Base-by-base conservation (phyloP, 2,329 filamentous ascomycete species). In the Arthrinium phaeospermum region DNA sequence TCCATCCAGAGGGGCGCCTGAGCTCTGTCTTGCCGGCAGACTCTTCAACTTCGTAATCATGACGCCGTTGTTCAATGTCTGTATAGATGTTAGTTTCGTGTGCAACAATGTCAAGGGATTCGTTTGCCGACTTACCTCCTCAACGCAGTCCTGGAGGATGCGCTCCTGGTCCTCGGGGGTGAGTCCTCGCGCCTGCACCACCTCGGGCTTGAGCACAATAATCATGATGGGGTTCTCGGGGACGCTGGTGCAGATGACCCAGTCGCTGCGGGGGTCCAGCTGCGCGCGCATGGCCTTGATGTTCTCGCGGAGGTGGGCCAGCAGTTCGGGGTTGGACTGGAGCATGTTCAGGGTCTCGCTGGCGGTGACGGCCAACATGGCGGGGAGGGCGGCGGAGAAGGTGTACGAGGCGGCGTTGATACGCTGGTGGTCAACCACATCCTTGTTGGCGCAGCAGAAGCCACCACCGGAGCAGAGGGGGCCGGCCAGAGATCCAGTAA, bases 371-470 rank as follows among this genome's bases (percentile, higher is more conserved):
- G 96, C 95, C 70, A 98, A 87, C 86, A 99, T 93, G 27, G 96
- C 96, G 4, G 96, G 96, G 46, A 99, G 87, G 8, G 96, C 96
- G 3, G 96, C 96, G 41, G 96, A 98, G 85, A 94, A 99, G 4
- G 96, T 98, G 82, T 98, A 99, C 0, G 96, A 93, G 1, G 94
- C 91, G 5, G 96, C 94, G 12, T 94, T 94, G 79, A 99, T 95
- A 76, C 96, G 95, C 84, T 99, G 96, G 80, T 99, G 96, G 81
- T 97, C 94, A 24, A 98, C 94, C 24, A 98, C 95, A 80, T 98
- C 96, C 75, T 92, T 92, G 51, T 92, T 92, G 24, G 95, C 96
- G 22, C 96, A 95, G 81, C 96, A 99, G 86, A 99, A 99, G 22
- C 96, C 96, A 77, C 97, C 96, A 71, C 95, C 96, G 13, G 94